These are phyloP conservation scores for Metschnikowia gelsemii DNA, from an alignment of 805 yeast species.

Conservation along the genomic window DNA sequence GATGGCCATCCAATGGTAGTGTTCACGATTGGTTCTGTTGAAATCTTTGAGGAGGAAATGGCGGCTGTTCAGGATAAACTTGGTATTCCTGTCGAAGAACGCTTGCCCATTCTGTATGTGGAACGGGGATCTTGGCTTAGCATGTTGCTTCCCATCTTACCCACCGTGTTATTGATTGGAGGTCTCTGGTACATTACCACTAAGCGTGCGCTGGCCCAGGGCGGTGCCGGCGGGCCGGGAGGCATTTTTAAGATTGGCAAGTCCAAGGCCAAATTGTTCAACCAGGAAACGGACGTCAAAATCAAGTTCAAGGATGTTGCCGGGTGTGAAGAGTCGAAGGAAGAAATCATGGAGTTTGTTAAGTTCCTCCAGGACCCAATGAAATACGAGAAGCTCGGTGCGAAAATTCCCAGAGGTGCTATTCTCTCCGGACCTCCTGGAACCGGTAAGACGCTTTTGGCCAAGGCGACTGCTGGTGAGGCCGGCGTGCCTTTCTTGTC, in stretches of 20 bases:
- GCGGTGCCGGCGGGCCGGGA: constrained; percentile 60
- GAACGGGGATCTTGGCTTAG: constrained; percentile 67
- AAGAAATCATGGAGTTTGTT: constrained; percentile 97
- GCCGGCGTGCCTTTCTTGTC: constrained; percentile 97
- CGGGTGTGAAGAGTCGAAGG: constrained; percentile 95
- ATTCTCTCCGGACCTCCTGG: constrained; percentile 98
- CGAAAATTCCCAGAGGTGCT: constrained; percentile 98
- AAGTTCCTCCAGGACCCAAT: constrained; percentile 86
- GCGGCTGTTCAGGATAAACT: constrained; percentile 67
- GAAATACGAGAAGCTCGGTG: constrained; percentile 90
- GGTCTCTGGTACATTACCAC: constrained; percentile 68
- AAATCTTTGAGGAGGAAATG: constrained; percentile 80
- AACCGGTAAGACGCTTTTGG: constrained; percentile 95
- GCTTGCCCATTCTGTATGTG: constrained; percentile 75
- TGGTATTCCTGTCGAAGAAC: constrained; percentile 62
- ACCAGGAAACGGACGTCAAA: constrained; percentile 87
- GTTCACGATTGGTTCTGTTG: constrained; percentile 87
- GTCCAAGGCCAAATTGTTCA: constrained; percentile 86
- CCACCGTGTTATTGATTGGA: constrained; percentile 78
- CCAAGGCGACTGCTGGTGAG: constrained; percentile 99
- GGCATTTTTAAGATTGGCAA: constrained; percentile 85
- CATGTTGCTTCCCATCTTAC: constrained; percentile 67
- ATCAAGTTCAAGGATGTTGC: constrained; percentile 93
- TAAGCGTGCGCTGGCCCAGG: constrained; percentile 48
- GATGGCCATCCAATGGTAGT: constrained; percentile 49